Evolutionary conservation across 371 early-diverging fungal species (phyloP).

Genomic region (Syncephalastrum sp.): DNA sequence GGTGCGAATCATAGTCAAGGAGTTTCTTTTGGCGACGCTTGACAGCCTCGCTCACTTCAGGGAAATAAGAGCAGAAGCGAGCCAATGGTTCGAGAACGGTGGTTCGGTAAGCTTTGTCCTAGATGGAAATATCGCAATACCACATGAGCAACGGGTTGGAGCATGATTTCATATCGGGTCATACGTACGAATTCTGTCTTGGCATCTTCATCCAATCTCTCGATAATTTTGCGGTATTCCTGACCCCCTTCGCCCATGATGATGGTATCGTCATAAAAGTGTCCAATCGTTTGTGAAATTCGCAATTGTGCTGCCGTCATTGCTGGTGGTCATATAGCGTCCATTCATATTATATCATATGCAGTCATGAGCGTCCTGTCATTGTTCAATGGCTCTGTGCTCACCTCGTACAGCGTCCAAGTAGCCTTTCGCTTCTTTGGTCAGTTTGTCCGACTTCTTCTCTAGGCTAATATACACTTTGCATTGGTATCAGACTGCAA

Average conservation of each 20-base stretch:
- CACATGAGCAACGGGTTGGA: not conserved
- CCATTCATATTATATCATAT: not conserved
- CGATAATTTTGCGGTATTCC: slow-evolving; percentile 76
- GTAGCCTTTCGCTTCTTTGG: slow-evolving; percentile 93
- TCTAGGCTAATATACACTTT: slow-evolving; percentile 65
- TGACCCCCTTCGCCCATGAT: slow-evolving; percentile 47
- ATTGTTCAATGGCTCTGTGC: not conserved
- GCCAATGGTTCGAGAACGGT: slow-evolving; percentile 90
- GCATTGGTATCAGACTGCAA: not conserved
- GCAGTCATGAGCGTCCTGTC: not conserved
- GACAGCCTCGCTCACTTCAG: slow-evolving; percentile 90
- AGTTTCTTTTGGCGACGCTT: slow-evolving; percentile 85
- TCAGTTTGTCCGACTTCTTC: slow-evolving; percentile 79
- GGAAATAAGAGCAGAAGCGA: slow-evolving; percentile 83
- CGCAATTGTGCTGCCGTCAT: slow-evolving; percentile 84
- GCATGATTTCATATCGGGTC: not conserved
- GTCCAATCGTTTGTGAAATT: slow-evolving; percentile 76
- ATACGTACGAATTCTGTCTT: slow-evolving; percentile 64
- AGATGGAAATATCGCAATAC: slow-evolving; percentile 3
- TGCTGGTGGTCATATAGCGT: slow-evolving; percentile 29
- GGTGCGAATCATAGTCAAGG: slow-evolving; percentile 84
- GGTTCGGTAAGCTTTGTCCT: slow-evolving; percentile 78
- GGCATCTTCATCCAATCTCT: slow-evolving; percentile 79
- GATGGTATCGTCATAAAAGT: slow-evolving; percentile 61
- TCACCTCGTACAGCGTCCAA: slow-evolving; percentile 81